Conservation (phyloP, 176 grass and related monocot genomes). For the Elaeis guineensis region DNA sequence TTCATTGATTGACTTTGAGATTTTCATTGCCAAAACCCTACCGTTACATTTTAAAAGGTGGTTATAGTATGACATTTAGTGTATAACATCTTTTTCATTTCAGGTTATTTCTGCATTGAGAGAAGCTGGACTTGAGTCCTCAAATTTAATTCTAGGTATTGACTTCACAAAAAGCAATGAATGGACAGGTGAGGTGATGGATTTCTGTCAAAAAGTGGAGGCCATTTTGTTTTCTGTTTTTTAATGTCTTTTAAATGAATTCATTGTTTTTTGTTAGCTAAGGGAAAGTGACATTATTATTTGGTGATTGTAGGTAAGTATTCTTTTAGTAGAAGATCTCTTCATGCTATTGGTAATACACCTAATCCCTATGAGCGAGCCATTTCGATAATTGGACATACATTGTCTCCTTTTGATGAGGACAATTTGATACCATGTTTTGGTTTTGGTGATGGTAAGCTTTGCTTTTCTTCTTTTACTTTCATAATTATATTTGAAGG, state of each 20-base stretch:
- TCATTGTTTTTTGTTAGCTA: conserved; percentile 4
- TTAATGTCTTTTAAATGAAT: background rate
- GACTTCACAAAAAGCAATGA: conserved; percentile 99
- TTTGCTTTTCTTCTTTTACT: conserved; percentile 1
- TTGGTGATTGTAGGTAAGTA: conserved; percentile 32
- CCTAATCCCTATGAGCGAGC: conserved; percentile 92
- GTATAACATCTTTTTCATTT: background rate
- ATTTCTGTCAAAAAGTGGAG: background rate
- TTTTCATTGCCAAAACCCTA: background rate
- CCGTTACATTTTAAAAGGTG: conserved; percentile 1
- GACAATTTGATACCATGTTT: conserved; percentile 98
- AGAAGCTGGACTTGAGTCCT: conserved; percentile 90
- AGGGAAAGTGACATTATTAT: conserved; percentile 2
- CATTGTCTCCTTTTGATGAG: conserved; percentile 94
- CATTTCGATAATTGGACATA: conserved; percentile 94
- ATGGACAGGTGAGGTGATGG: conserved; percentile 70
- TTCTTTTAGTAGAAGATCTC: conserved; percentile 74
- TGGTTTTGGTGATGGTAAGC: conserved; percentile 92
- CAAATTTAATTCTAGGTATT: conserved; percentile 86
- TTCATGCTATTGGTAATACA: conserved; percentile 57
- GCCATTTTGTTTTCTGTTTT: conserved; percentile 7
- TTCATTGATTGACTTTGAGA: too few relatives aligned
- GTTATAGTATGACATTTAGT: conserved; percentile 3
- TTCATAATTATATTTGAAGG: conserved; percentile 9
- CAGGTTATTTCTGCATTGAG: conserved; percentile 77